These are phyloP conservation scores for Moesziomyces parantarcticus DNA, from an alignment of 1,284 basidiomycete genomes.

Conservation along the genomic window DNA sequence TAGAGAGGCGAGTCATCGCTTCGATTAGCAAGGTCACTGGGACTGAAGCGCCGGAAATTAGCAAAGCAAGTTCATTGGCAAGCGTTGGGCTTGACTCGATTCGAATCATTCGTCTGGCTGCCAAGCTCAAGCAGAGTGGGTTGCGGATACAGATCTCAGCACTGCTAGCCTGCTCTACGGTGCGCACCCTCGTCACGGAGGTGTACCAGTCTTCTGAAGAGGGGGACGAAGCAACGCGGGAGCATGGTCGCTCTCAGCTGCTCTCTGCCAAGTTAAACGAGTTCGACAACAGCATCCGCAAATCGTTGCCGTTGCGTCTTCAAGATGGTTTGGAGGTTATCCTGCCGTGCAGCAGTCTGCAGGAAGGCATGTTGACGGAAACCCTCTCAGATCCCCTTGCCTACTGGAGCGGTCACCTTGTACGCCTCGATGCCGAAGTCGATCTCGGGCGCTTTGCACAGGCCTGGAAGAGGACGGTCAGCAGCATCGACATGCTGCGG, in stretches of 20 bases:
- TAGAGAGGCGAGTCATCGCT: constrained; percentile 3
- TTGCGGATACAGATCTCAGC: neutral
- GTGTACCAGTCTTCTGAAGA: neutral
- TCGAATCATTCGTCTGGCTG: constrained; percentile 14
- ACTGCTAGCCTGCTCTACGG: constrained; percentile 3
- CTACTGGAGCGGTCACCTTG: constrained; percentile 14
- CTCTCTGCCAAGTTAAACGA: constrained; percentile 1
- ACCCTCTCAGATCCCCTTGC: constrained; percentile 13
- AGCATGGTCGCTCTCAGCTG: neutral
- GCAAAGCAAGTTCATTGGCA: constrained; percentile 5
- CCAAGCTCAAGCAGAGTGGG: constrained; percentile 17
- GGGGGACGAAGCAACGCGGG: neutral
- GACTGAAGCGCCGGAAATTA: constrained; percentile 5
- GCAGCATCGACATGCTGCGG: constrained; percentile 7
- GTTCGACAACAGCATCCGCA: constrained; percentile 1
- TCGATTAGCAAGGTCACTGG: constrained; percentile 12
- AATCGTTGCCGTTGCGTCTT: neutral
- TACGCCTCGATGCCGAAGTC: constrained; percentile 1
- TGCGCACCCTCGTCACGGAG: constrained; percentile 4
- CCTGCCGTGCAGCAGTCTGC: constrained; percentile 9
- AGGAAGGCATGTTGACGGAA: constrained; percentile 20
- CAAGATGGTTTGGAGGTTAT: neutral
- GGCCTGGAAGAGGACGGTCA: constrained; percentile 5
- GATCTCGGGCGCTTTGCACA: constrained; percentile 5
- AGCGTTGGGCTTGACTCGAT: constrained; percentile 21